Percentiles rank a stretch among this genome's conserved stretches.
phyloP scores from a whole-genome alignment of 75 land plant genomes.

The Larix kaempferi region DNA sequence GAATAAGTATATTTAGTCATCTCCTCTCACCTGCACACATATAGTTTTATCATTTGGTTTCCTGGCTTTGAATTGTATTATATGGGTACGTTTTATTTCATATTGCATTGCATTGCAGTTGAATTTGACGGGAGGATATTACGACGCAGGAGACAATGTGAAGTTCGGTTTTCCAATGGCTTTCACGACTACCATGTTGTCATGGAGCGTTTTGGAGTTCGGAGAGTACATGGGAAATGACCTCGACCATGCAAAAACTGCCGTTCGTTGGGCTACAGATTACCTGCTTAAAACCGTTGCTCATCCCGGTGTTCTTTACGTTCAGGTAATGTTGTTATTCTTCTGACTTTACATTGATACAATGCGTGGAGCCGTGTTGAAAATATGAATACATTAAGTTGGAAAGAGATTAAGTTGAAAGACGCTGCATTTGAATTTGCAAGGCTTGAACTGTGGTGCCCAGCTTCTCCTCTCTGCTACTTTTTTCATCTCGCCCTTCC shows the following conservation, averaged over 20 bases:
- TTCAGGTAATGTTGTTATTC: slow-evolving; percentile 21
- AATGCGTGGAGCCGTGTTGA: too few relatives aligned
- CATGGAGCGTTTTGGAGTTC: slow-evolving; percentile 73
- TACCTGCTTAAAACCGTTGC: slow-evolving; percentile 58
- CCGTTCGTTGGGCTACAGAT: slow-evolving; percentile 66
- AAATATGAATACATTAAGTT: too few relatives aligned
- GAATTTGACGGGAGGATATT: slow-evolving; percentile 68
- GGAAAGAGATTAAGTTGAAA: too few relatives aligned
- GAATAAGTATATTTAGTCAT: slow-evolving; percentile 8
- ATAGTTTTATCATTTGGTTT: too few relatives aligned
- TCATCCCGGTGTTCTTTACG: slow-evolving; percentile 43
- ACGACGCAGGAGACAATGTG: slow-evolving; percentile 77
- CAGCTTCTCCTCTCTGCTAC: too few relatives aligned
- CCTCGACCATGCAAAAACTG: slow-evolving; percentile 33
- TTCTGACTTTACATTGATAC: too few relatives aligned
- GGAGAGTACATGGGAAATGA: slow-evolving; percentile 38
- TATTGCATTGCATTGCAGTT: slow-evolving; percentile 24
- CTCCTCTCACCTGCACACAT: too few relatives aligned
- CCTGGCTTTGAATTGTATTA: too few relatives aligned
- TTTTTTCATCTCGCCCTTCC: too few relatives aligned
- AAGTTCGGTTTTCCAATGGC: slow-evolving; percentile 83
- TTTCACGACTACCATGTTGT: slow-evolving; percentile 53
- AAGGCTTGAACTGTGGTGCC: too few relatives aligned
- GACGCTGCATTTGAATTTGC: too few relatives aligned
- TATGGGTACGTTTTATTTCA: too few relatives aligned